Evolutionary conservation across 2,329 filamentous ascomycete species (phyloP).

Genomic region (Fusarium ambrosium): DNA sequence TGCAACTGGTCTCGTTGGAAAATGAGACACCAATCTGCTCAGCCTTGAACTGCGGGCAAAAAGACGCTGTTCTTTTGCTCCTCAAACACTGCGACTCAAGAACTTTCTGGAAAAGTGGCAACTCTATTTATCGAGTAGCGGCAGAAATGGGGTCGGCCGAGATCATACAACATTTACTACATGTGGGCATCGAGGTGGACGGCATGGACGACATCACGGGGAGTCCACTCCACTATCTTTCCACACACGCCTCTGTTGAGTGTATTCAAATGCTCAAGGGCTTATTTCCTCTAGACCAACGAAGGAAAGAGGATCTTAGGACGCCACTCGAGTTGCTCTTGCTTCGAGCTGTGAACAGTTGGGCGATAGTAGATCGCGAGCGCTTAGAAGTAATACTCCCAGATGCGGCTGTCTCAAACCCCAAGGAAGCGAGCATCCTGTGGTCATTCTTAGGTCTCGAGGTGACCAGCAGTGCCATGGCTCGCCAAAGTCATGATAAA

Average conservation of each 20-base stretch:
- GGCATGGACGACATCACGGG: neutral
- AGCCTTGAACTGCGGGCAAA: neutral
- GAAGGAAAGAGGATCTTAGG: neutral
- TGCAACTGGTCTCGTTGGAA: neutral
- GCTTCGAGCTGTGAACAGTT: too few species aligned
- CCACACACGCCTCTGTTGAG: neutral
- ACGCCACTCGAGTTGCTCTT: neutral
- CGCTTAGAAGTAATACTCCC: neutral
- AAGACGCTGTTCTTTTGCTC: neutral
- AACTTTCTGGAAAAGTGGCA: neutral
- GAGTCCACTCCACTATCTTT: neutral
- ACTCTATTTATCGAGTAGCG: neutral
- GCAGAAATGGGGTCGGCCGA: neutral
- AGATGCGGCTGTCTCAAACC: neutral
- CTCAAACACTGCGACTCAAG: neutral
- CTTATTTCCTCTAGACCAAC: neutral
- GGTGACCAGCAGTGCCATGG: neutral
- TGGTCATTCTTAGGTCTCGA: neutral
- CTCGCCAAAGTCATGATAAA: too few species aligned
- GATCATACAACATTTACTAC: neutral
- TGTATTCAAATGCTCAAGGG: neutral
- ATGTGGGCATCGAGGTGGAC: neutral
- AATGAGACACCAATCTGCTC: constrained; percentile 8
- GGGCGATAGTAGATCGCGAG: neutral
- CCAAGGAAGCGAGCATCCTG: neutral